Percentiles rank a stretch among this genome's conserved stretches.
phyloP scores from a whole-genome alignment of 257 asterid genomes.

The Capsicum baccatum region DNA sequence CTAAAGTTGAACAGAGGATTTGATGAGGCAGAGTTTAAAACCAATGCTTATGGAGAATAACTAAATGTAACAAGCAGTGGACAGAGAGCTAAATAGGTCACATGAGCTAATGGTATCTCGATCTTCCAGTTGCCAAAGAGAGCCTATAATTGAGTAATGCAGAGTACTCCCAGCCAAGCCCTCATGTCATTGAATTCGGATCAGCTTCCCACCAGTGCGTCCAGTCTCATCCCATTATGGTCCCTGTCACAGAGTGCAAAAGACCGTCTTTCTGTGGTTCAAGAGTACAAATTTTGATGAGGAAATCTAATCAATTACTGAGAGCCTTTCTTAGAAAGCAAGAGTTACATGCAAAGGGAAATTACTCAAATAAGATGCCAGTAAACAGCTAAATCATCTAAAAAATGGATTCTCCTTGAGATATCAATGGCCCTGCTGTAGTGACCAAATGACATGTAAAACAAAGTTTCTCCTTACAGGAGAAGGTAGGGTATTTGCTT shows the following conservation, averaged over 20 bases:
- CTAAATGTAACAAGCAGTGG: background rate
- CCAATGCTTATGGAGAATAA: background rate
- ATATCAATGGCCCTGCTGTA: slow-evolving; percentile 3
- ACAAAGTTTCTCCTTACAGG: background rate
- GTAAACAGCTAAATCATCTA: background rate
- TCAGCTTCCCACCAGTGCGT: background rate
- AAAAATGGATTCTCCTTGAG: background rate
- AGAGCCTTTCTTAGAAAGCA: too few species aligned
- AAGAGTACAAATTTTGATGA: background rate
- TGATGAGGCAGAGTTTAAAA: background rate
- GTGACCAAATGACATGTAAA: background rate
- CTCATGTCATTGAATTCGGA: background rate
- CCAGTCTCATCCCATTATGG: background rate
- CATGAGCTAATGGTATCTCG: background rate
- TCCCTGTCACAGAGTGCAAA: background rate
- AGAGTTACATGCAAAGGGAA: background rate
- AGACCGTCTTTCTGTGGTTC: background rate
- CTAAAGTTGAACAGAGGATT: background rate
- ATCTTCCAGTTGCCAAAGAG: background rate
- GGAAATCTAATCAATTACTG: background rate
- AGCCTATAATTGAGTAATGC: background rate
- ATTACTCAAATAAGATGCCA: background rate
- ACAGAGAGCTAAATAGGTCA: background rate
- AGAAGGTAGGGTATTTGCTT: background rate
- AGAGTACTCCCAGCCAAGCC: background rate